Conservation (phyloP, 495 filamentous ascomycete species). For the Neurospora sp. region DNA sequence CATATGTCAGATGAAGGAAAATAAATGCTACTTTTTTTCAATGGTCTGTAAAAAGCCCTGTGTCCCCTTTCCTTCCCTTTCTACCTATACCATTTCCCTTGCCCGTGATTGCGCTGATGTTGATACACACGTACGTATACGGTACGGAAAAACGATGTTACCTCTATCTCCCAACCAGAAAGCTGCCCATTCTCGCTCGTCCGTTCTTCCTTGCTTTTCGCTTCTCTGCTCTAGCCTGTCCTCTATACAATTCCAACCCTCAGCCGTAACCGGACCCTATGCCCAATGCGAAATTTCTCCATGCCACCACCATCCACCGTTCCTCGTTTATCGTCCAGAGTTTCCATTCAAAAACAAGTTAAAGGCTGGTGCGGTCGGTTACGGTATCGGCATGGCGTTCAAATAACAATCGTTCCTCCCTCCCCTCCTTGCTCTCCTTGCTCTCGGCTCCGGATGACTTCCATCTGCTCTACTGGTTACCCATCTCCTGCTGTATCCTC, state of each 20-base stretch:
- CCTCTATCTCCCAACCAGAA: not conserved
- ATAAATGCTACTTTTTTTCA: not conserved
- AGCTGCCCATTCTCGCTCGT: not conserved
- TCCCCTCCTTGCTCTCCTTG: not conserved
- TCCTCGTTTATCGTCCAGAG: not conserved
- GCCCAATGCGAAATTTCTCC: not conserved
- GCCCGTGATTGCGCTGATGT: not conserved
- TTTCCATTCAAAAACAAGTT: not conserved
- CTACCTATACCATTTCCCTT: not conserved
- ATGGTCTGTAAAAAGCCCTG: not conserved
- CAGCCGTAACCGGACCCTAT: not conserved
- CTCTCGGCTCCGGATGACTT: not conserved
- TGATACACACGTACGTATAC: not conserved
- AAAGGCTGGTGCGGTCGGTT: not conserved
- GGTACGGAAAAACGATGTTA: not conserved
- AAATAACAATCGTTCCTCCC: not conserved
- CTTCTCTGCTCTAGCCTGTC: not conserved
- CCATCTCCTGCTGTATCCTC: slow-evolving; percentile 55
- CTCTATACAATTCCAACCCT: not conserved
- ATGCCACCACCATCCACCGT: not conserved
- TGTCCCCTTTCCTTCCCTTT: not conserved
- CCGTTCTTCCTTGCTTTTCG: not conserved
- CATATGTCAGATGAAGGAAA: not conserved
- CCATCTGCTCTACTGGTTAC: slow-evolving; percentile 2
- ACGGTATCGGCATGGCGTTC: not conserved